A percentile compares a stretch with the other conserved stretches of the same genome.
These are phyloP conservation scores for Haberlea rhodopensis DNA, from an alignment of 257 asterid species.

Conservation along the genomic window DNA sequence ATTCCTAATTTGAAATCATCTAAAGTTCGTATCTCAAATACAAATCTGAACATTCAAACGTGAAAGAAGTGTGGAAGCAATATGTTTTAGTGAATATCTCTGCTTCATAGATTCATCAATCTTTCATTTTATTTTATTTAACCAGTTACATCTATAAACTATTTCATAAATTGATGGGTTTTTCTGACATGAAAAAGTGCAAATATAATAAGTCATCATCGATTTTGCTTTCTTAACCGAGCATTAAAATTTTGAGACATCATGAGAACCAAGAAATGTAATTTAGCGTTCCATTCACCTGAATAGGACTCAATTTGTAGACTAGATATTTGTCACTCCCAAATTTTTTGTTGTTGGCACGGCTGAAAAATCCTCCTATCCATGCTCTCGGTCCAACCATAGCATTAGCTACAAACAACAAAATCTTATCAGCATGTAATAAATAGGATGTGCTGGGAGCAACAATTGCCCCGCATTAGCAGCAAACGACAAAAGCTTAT, in stretches of 20 bases:
- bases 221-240: background rate
- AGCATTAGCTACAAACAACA: constrained; percentile 73
- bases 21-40: background rate
- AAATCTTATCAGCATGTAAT: constrained; percentile 8
- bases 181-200: background rate
- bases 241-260: background rate
- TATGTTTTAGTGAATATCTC: background rate
- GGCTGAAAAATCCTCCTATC: constrained; percentile 85
- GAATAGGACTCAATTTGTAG: constrained; percentile 55
- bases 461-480: background rate
- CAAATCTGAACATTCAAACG: background rate
- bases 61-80: background rate
- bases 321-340: constrained; percentile 57
- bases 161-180: too few relatives aligned
- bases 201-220: too few relatives aligned
- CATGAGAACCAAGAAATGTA: background rate
- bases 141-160: background rate
- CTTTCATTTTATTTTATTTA: too few relatives aligned
- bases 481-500: background rate
- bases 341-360: constrained; percentile 53
- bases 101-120: background rate
- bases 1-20: background rate
- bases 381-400: constrained; percentile 97
- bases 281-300: constrained; percentile 44
- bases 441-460: background rate